Conservation (phyloP, 805 yeast species). For the Lachancea thermotolerans region DNA sequence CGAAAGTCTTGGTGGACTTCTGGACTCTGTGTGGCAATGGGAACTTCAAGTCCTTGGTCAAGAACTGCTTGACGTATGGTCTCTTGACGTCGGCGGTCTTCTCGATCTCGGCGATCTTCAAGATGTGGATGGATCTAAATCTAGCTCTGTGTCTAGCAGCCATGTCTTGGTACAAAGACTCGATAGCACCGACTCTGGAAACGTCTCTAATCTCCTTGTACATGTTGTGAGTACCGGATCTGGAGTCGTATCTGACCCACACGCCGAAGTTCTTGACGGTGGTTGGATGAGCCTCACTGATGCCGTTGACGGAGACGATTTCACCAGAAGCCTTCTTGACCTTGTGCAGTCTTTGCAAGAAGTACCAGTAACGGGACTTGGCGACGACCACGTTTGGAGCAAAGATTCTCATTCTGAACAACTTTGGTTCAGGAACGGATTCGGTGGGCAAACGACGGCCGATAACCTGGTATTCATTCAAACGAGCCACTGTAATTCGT, state of each 20-base stretch:
- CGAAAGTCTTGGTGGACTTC: conserved; percentile 81
- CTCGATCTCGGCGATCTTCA: conserved; percentile 98
- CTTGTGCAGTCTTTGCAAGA: conserved; percentile 98
- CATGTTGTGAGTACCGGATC: conserved; percentile 99
- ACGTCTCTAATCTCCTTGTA: conserved; percentile 99
- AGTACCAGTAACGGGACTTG: conserved; percentile 99
- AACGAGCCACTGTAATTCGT: conserved; percentile 68
- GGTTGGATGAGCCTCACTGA: conserved; percentile 94
- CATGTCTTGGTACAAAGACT: conserved; percentile 97
- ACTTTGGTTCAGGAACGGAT: conserved; percentile 98
- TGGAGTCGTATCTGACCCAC: conserved; percentile 99
- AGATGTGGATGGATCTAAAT: conserved; percentile 98
- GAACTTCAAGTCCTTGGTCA: conserved; percentile 93
- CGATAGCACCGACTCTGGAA: conserved; percentile 98
- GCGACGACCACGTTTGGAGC: conserved; percentile 99
- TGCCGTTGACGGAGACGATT: conserved; percentile 86
- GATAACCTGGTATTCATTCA: conserved; percentile 98
- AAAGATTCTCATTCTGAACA: conserved; percentile 99
- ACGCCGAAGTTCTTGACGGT: conserved; percentile 99
- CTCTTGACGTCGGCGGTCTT: conserved; percentile 98
- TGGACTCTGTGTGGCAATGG: conserved; percentile 99
- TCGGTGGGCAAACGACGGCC: conserved; percentile 99
- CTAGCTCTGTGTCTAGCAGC: conserved; percentile 99
- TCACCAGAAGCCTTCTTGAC: conserved; percentile 99
- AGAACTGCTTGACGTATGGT: conserved; percentile 97